phyloP scores from a whole-genome alignment of 2,329 filamentous ascomycete species.

The Chaetomiaceae sp. region DNA sequence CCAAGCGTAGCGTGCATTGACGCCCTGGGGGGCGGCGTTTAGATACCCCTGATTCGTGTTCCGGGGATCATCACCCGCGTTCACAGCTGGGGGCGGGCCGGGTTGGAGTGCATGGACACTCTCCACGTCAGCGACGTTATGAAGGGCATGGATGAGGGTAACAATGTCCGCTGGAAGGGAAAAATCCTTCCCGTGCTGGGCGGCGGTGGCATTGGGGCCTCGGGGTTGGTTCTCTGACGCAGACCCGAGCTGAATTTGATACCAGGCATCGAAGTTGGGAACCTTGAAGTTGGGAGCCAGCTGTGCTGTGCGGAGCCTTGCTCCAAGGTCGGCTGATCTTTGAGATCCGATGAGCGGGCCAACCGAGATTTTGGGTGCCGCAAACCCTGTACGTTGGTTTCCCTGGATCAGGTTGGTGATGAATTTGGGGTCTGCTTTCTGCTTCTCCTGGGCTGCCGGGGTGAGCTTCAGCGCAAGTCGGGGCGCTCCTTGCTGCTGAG shows the following conservation, averaged over 20 bases:
- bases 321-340: not conserved
- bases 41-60: slow-evolving; percentile 16
- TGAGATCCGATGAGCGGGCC: not conserved
- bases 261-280: slow-evolving; percentile 15
- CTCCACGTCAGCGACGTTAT: slow-evolving; percentile 1
- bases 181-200: not conserved
- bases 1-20: slow-evolving; percentile 20
- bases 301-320: not conserved
- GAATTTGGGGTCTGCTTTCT: not conserved
- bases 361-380: not conserved
- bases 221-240: not conserved
- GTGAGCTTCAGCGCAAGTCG: slow-evolving; percentile 14
- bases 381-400: not conserved
- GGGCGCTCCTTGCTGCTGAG: slow-evolving; percentile 5
- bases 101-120: slow-evolving; percentile 7
- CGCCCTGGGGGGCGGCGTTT: slow-evolving; percentile 12
- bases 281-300: not conserved
- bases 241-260: slow-evolving; percentile 3
- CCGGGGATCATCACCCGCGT: slow-evolving; percentile 15
- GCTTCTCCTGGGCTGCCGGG: slow-evolving; percentile 5
- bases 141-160: slow-evolving; percentile 9
- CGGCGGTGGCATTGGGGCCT: not conserved
- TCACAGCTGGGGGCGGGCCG: slow-evolving; percentile 8
- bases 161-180: not conserved
- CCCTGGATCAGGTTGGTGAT: not conserved